Evolutionary conservation across 441 rosid genomes (phyloP), one percentile per base, ranked within the genome.

Genomic region (Gossypium lobatum): DNA sequence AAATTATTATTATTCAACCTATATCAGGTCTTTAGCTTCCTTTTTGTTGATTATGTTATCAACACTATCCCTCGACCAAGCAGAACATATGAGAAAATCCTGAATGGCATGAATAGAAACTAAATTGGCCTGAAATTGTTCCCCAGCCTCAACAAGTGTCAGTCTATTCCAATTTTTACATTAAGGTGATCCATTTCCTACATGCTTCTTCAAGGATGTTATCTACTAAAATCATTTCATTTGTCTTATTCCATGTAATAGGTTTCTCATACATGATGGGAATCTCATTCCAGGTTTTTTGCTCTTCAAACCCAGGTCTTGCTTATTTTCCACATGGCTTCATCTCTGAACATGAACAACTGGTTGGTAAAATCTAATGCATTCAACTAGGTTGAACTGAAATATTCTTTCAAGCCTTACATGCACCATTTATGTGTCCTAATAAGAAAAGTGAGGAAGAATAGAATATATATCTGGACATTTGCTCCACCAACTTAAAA

Each of bases 1-100:
- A 18, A 16, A 28, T n/a, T 58, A 69, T 28, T 26, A 67, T 8
- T 25, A 34, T 31, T 31, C n/a, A 54, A 54, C 20, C 28, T 2
- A 34, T 17, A 34, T 31, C 73, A 70, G 62, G 25, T 31, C 31
- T 17, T 34, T 34, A 31, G 52, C 63, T 53, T 70, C 63, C 63
- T 11, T 70, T 68, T 54, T 18, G 45, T 39, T 11, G 26, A 70
- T 70, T 9, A 70, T 70, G 39, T 18, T 18, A 70, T 70, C 31
- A 70, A 70, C 55, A 18, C 61, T 42, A 34, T 18, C 46, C 60
- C 17, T 18, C 13, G 20, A 34, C 9, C 63, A 18, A 54, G 63
- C 23, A 70, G 62, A 54, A 28, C 61, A 16, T 28, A 53, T 17
- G 28, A 53, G 16, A 52, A 31, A 68, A 52, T 52, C 61, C 26